Evolutionary conservation across 169 alveolate species (phyloP), one percentile per base, ranked within the genome.

Genomic region (Cryptosporidium sp.): DNA sequence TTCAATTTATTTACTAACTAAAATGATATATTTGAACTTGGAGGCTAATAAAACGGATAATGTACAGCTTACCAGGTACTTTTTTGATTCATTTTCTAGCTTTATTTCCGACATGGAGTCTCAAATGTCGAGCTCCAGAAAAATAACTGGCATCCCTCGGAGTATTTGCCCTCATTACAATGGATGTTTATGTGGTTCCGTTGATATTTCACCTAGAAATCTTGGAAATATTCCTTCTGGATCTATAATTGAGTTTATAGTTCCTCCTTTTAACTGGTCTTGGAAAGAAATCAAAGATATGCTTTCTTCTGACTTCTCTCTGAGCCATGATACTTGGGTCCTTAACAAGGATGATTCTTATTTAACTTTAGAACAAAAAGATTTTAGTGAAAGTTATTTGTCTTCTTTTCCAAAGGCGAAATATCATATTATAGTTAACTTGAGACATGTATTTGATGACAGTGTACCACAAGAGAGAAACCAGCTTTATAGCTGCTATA

Each of bases 211-310:
- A 12, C 67, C 23, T 26, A 16, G 18, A 21, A 8, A 23, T 1
- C 37, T n/a, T 35, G 48, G 21, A 31, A 59, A 33, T 31, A 5
- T 59, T 31, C 86, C 58, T 3, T 52, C 35, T 50, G 52, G 37
- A 21, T 52, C 71, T 37, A 33, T 21, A 2, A 29, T 73, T 52
- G 86, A 73, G n/a, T 12, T 73, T 0, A 10, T 43, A 0, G 16
- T 73, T 9, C 86, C 86, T 39, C 86, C 86, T 14, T 58, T 73
- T 12, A 35, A 23, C 29, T 52, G 43, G 51, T 6, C 69, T 26
- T 73, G 86, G 86, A 52, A 55, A 50, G 86, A 73, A 29, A 52
- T 73, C 37, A 73, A 73, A 29, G 29, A 51, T n/a, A 51, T 52
- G 51, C 43, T 73, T 21, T 73, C 86, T 51, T 8, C 9, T 1